These are phyloP conservation scores for Apiotrichum sp. DNA, from an alignment of 1,284 basidiomycete species.

Conservation along the genomic window DNA sequence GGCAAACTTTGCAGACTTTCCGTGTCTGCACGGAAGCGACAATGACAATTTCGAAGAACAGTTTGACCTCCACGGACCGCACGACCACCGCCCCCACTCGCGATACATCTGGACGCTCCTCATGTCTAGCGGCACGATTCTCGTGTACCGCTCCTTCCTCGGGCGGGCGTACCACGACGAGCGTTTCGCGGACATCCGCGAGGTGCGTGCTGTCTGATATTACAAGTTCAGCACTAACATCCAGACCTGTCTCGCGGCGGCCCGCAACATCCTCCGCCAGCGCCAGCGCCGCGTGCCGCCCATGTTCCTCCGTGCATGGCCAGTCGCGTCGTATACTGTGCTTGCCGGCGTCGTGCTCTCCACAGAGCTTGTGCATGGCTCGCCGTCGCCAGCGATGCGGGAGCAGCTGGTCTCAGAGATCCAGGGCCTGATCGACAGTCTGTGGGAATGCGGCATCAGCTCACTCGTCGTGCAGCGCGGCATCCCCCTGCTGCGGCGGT, in stretches of 20 bases:
- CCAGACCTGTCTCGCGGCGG: slow-evolving; percentile 22
- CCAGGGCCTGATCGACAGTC: slow-evolving; percentile 12
- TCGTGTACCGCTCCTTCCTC: slow-evolving; percentile 23
- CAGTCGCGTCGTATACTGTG: slow-evolving; percentile 24
- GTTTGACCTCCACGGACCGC: slow-evolving; percentile 17
- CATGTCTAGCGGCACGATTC: slow-evolving; percentile 14
- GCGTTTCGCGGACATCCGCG: slow-evolving; percentile 23
- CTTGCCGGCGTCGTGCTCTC: slow-evolving; percentile 26
- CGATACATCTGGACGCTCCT: slow-evolving; percentile 19
- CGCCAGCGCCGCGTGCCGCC: slow-evolving; percentile 23
- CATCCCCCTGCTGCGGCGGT: slow-evolving; percentile 12
- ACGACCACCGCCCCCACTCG: slow-evolving; percentile 18
- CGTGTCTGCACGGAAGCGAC: slow-evolving; percentile 13
- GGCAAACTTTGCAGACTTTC: slow-evolving; percentile 15
- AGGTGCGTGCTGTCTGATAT: slow-evolving; percentile 3
- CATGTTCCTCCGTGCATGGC: slow-evolving; percentile 33
- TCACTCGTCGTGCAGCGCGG: slow-evolving; percentile 23
- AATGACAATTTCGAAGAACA: slow-evolving; percentile 12
- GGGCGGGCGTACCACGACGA: slow-evolving; percentile 24
- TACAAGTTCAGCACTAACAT: not conserved
- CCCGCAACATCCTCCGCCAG: slow-evolving; percentile 21
- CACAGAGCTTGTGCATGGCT: slow-evolving; percentile 26
- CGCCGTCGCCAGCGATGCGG: slow-evolving; percentile 12
- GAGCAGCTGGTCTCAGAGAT: slow-evolving; percentile 16
- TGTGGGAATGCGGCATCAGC: slow-evolving; percentile 18